Percentiles rank a stretch among this genome's conserved stretches.
Evolutionary conservation across 805 yeast species (phyloP).

Genomic region (Lachancea sp.): DNA sequence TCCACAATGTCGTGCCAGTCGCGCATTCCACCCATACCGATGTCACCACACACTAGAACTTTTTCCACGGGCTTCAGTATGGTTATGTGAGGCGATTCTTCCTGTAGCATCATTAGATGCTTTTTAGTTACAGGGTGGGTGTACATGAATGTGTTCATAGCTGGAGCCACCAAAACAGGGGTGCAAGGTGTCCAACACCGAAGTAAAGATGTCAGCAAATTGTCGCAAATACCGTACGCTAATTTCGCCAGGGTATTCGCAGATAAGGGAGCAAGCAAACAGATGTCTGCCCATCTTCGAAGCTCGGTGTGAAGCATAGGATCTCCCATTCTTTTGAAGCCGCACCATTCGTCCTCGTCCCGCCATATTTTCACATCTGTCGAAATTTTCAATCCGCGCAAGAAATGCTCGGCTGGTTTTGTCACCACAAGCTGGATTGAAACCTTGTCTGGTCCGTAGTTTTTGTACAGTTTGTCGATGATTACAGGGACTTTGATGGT

Average conservation of each 20-base stretch:
- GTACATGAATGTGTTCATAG: conserved; percentile 82
- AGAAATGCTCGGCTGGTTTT: conserved; percentile 64
- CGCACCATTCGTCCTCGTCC: conserved; percentile 73
- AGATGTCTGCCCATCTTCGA: conserved; percentile 79
- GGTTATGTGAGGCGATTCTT: conserved; percentile 70
- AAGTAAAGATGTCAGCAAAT: conserved; percentile 63
- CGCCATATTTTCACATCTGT: conserved; percentile 79
- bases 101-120: conserved; percentile 54
- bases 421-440: conserved; percentile 84
- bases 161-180: conserved; percentile 73
- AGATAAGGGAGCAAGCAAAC: conserved; percentile 68
- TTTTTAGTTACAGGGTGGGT: conserved; percentile 72
- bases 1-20: conserved; percentile 81
- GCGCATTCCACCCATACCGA: conserved; percentile 91
- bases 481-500: conserved; percentile 88
- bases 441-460: conserved; percentile 66
- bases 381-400: conserved; percentile 55
- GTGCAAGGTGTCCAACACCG: conserved; percentile 73
- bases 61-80: conserved; percentile 76
- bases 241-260: conserved; percentile 76
- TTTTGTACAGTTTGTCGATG: conserved; percentile 76
- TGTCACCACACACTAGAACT: conserved; percentile 74
- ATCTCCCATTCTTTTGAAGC: conserved; percentile 50
- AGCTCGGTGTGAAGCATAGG: conserved; percentile 74
- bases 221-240: conserved; percentile 72